Evolutionary conservation across 2,329 filamentous ascomycete genomes (phyloP).

Genomic region (Neonectria magnoliae): DNA sequence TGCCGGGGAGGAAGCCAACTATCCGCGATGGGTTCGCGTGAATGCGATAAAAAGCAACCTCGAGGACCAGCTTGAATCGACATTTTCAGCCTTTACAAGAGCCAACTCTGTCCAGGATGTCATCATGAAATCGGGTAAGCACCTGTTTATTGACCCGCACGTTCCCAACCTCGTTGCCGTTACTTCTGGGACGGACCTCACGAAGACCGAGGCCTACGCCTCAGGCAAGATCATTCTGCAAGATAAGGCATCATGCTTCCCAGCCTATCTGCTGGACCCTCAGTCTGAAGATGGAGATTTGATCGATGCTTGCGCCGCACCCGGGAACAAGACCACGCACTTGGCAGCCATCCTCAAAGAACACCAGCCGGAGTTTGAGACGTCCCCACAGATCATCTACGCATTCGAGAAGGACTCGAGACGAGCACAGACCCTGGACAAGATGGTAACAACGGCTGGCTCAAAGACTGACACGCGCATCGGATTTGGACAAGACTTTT

Average conservation of each 20-base stretch:
- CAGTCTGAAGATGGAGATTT: slow-evolving; percentile 75
- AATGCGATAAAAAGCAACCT: slow-evolving; percentile 81
- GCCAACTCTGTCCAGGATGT: slow-evolving; percentile 68
- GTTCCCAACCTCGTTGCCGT: slow-evolving; percentile 87
- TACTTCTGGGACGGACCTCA: slow-evolving; percentile 76
- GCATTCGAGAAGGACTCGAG: slow-evolving; percentile 81
- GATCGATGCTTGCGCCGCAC: slow-evolving; percentile 93
- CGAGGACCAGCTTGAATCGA: slow-evolving; percentile 76
- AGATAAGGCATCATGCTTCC: slow-evolving; percentile 97
- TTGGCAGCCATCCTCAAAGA: slow-evolving; percentile 77
- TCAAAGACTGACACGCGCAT: slow-evolving; percentile 74
- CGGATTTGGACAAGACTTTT: slow-evolving; percentile 81
- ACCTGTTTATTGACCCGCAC: slow-evolving; percentile 79
- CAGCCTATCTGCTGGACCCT: slow-evolving; percentile 85
- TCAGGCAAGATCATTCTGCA: slow-evolving; percentile 87
- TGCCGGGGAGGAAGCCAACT: slow-evolving; percentile 62
- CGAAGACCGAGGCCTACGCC: slow-evolving; percentile 77
- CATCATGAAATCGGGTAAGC: slow-evolving; percentile 55
- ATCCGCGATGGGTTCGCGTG: slow-evolving; percentile 92
- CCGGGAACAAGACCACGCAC: slow-evolving; percentile 98
- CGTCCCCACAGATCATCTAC: slow-evolving; percentile 62
- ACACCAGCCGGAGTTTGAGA: slow-evolving; percentile 50
- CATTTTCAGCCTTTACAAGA: slow-evolving; percentile 72
- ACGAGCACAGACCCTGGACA: slow-evolving; percentile 79
- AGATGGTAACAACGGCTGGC: slow-evolving; percentile 85